Base-by-base conservation (phyloP, 306 rosid genomes). In the Corylus heterophylla region DNA sequence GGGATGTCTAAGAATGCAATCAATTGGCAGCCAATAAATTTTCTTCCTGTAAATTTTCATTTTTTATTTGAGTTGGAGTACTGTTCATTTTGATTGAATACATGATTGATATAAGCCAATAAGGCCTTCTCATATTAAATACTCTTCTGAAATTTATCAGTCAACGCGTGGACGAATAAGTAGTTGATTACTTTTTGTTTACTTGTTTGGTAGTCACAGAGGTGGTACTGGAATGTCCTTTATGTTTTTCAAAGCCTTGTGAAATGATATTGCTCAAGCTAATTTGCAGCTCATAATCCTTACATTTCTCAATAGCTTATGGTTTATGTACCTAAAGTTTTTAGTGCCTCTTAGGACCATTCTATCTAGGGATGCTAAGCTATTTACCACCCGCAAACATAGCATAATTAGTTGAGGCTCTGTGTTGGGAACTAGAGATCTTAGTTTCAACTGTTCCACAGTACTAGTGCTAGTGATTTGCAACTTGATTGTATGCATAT, bases 1-100 rank as follows among this genome's bases (percentile, higher is more conserved):
- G 27, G 50, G 73, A 61, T 17, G 74, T 49, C 66, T 54, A 18
- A 73, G 4, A 73, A 73, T 73, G n/a, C 56, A 27, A 49, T 27
- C 39, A 5, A 31, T 31, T 66, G 35, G 71, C 49, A 4, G 8
- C 35, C 49, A 22, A 71, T 22, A 49, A 12, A 71, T 25, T 47
- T 71, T 49, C 56, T 70, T 47, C 39, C 39, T 47, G 42, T 45
- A 5, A 6, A 47, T 20, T 47, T 47, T n/a, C 29, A 22, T 47
- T 71, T 22, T 25, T 13, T 2, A 5, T 51, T 49, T 11, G 50
- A 13, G 71, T 37, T 64, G 70, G 62, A 59, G 35, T 59, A 10
- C 37, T 25, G 16, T 13, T 7, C 37, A 18, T 18, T 8, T 18
- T 67, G 71, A 18, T 37, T 35, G 18, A 42, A 37, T 67, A 18